Evolutionary conservation across 1,284 basidiomycete species (phyloP), one percentile per base, ranked within the genome.

Genomic region (Kalmanozyma brasiliensis): DNA sequence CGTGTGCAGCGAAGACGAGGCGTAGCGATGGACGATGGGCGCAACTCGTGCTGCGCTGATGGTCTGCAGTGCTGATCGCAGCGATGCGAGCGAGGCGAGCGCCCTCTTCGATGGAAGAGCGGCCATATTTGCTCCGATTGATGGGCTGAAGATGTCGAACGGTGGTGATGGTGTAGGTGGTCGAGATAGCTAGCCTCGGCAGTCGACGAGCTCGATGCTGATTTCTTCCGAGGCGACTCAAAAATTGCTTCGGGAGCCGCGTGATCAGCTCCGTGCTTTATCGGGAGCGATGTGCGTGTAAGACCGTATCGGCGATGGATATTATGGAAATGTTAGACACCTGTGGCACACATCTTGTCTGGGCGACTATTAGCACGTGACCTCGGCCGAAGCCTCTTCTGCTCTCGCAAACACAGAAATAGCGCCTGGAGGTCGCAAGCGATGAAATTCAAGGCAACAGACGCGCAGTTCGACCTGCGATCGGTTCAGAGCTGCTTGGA

Each of bases 1-100:
- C 19, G 57, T 56, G 52, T 65, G 62, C 46, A 65, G 41, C 9
- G 62, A 65, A 5, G 43, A 38, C 4, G 56, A 59, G 30, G 53
- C 55, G 37, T 34, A 36, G 22, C 49, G 41, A 23, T 45, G 45
- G 35, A 37, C 24, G 17, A 14, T 20, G 19, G 55, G 42, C 10
- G 52, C 47, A 24, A 51, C 62, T 42, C 47, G 55, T 9, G 61
- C 48, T 26, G 60, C 45, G 32, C 49, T 22, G 29, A 65, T 65
- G 16, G 62, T 55, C 19, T 53, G 51, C 17, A 65, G 51, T 7
- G 62, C 62, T 3, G 47, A 49, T 35, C 62, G 56, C 46, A 65
- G 23, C 33, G 62, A 59, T 23, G 62, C 51, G 43, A 65, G 40
- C 32, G 62, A 59, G 42, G 51, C 56, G 16, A 55, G 20, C 29